Conservation (phyloP, 2,329 filamentous ascomycete species). For the Fonsecaea pedrosoi region DNA sequence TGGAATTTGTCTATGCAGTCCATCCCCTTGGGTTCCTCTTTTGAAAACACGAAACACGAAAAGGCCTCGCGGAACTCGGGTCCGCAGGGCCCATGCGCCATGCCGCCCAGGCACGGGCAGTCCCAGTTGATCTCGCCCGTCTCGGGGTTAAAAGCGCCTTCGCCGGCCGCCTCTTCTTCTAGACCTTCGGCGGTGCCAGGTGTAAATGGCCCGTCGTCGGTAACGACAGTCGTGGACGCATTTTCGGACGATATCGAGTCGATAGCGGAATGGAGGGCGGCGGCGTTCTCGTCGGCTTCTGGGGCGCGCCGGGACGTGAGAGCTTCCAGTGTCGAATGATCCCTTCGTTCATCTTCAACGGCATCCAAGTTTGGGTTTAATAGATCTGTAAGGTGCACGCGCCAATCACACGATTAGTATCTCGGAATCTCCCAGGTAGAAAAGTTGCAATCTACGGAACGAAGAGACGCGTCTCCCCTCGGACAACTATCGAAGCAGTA, state of each 20-base stretch:
- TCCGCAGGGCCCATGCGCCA: conserved; percentile 95
- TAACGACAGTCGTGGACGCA: conserved; percentile 30
- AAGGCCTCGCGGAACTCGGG: conserved; percentile 95
- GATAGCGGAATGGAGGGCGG: conserved; percentile 54
- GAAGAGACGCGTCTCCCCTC: too few relatives aligned
- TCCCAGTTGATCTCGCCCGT: conserved; percentile 99
- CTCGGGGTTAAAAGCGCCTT: conserved; percentile 96
- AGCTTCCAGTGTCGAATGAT: conserved; percentile 35
- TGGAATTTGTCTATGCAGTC: conserved; percentile 98
- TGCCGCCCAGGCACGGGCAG: conserved; percentile 94
- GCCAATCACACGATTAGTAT: conserved; percentile 14
- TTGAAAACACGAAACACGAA: conserved; percentile 97
- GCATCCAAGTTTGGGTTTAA: conserved; percentile 38
- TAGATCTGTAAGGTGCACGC: conserved; percentile 31
- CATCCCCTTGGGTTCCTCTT: conserved; percentile 94
- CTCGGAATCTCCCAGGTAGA: neutral
- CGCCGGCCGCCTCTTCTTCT: conserved; percentile 80
- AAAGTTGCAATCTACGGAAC: too few relatives aligned
- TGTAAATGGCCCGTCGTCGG: conserved; percentile 33
- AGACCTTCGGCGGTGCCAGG: conserved; percentile 59
- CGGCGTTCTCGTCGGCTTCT: conserved; percentile 53
- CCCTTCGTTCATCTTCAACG: conserved; percentile 27
- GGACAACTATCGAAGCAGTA: neutral
- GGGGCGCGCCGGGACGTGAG: conserved; percentile 39
- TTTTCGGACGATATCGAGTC: conserved; percentile 34